These are phyloP conservation scores for Daedalea quercina DNA, from an alignment of 768 basidiomycete genomes.

Conservation along the genomic window DNA sequence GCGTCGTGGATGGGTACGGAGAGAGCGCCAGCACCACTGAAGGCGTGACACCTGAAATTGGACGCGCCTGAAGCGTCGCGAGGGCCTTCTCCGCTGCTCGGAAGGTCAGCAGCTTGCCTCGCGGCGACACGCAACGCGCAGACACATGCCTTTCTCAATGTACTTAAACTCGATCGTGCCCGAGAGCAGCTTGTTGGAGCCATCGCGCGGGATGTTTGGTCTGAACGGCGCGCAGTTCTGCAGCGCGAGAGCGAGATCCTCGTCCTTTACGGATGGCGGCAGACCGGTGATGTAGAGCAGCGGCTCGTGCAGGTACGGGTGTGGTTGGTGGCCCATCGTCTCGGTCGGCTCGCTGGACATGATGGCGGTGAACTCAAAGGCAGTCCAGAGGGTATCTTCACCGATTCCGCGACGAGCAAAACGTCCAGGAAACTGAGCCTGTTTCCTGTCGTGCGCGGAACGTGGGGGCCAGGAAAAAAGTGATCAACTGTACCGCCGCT, in stretches of 20 bases:
- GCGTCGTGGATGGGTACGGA: slow-evolving; percentile 76
- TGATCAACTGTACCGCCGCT: slow-evolving; percentile 1
- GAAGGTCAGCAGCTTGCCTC: slow-evolving; percentile 2
- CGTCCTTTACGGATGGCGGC: slow-evolving; percentile 67
- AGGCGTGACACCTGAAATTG: slow-evolving; percentile 54
- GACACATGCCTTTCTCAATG: slow-evolving; percentile 63
- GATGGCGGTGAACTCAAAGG: slow-evolving; percentile 6
- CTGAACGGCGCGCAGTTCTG: slow-evolving; percentile 75
- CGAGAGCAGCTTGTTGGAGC: slow-evolving; percentile 40
- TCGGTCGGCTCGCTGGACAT: slow-evolving; percentile 22
- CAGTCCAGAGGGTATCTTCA: slow-evolving; percentile 3
- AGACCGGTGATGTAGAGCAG: slow-evolving; percentile 76
- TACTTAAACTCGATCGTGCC: slow-evolving; percentile 84
- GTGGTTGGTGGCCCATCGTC: slow-evolving; percentile 34
- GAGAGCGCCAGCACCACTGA: slow-evolving; percentile 64
- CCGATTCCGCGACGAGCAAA: not conserved
- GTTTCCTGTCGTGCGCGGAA: not conserved
- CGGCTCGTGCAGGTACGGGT: slow-evolving; percentile 84
- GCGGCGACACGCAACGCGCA: not conserved
- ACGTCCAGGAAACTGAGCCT: not conserved
- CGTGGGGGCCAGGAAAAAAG: slow-evolving; percentile 3
- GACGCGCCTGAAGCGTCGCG: slow-evolving; percentile 73
- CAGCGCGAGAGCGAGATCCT: slow-evolving; percentile 69
- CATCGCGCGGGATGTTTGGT: slow-evolving; percentile 67
- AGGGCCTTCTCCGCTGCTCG: slow-evolving; percentile 79